phyloP scores from a whole-genome alignment of 345 rosid genomes.

The Alliaria petiolata region DNA sequence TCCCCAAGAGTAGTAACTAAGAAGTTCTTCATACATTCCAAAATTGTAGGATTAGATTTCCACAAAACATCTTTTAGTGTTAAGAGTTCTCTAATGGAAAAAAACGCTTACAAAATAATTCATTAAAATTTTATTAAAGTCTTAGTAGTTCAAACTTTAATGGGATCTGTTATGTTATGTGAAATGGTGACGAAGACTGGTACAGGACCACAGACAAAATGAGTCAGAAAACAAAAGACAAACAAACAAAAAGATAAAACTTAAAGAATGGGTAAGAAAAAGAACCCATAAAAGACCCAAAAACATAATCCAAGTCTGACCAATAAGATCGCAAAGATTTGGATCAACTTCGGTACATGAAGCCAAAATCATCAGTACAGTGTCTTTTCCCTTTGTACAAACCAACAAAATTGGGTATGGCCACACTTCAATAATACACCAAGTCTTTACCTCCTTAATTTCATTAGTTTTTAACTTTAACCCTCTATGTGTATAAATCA shows the following conservation, averaged over 20 bases:
- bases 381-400: constrained; percentile 1
- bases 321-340: constrained; percentile 19
- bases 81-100: neutral
- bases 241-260: constrained; percentile 33
- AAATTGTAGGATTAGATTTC: neutral
- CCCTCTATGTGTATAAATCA: neutral
- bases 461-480: neutral
- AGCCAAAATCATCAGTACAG: constrained; percentile 17
- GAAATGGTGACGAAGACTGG: constrained; percentile 19
- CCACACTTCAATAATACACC: constrained; percentile 23
- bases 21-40: neutral
- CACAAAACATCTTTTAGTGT: neutral
- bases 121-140: neutral
- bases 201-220: constrained; percentile 27
- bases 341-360: constrained; percentile 19
- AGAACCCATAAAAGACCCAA: constrained; percentile 12
- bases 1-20: neutral
- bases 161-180: neutral
- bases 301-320: constrained; percentile 32
- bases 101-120: neutral
- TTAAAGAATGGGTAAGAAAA: constrained; percentile 27
- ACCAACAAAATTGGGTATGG: constrained; percentile 27
- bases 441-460: neutral
- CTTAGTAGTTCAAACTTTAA: neutral
- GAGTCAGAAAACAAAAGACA: constrained; percentile 29